phyloP scores from a whole-genome alignment of 495 filamentous ascomycete species.

The Penicillium desertorum region DNA sequence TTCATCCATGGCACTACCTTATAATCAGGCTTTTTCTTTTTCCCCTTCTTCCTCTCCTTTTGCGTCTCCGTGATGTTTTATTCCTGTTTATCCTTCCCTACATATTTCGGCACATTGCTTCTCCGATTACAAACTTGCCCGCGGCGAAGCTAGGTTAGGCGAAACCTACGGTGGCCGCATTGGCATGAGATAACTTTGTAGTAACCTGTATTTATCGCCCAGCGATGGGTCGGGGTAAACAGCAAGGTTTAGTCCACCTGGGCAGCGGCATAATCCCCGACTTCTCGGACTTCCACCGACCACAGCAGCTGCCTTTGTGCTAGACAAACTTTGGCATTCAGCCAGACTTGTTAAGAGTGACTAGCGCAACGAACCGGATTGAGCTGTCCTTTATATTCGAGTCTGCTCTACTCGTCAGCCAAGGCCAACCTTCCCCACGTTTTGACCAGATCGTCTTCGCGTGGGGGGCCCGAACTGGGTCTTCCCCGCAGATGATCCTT shows the following conservation, averaged over 20 bases:
- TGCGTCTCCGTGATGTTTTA: neutral
- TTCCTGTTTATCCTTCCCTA: neutral
- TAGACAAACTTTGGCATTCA: neutral
- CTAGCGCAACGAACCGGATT: conserved; percentile 3
- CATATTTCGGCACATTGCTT: neutral
- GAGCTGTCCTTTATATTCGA: too few species aligned
- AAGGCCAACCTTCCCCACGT: conserved; percentile 14
- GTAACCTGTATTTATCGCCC: neutral
- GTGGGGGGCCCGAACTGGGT: conserved; percentile 10
- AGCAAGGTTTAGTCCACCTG: neutral
- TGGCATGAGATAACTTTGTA: neutral
- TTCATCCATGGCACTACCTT: neutral
- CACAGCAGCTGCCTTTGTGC: neutral
- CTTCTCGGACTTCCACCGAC: conserved; percentile 25
- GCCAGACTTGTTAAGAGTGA: neutral
- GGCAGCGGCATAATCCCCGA: conserved; percentile 11
- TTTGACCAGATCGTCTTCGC: conserved; percentile 1
- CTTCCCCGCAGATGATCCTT: conserved; percentile 23
- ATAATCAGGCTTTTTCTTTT: neutral
- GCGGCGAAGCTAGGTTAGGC: neutral
- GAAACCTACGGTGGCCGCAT: neutral
- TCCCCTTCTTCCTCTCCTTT: neutral
- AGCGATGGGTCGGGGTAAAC: neutral
- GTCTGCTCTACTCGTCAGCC: conserved; percentile 19
- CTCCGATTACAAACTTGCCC: neutral